Evolutionary conservation across 257 asterid genomes (phyloP), one percentile per base, ranked within the genome.

Genomic region (Lantana camara): DNA sequence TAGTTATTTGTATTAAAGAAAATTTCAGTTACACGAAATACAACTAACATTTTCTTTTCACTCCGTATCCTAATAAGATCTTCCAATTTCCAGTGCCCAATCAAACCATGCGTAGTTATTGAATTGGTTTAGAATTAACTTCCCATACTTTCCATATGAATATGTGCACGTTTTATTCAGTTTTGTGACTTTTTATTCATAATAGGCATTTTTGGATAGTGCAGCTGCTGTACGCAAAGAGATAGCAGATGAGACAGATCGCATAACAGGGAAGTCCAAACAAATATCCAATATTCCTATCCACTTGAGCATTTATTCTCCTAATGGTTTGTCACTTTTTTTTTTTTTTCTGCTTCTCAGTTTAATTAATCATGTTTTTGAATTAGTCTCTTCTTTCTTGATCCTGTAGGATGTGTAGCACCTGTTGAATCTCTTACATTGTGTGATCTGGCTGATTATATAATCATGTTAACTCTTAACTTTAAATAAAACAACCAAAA

Each of bases 281-380:
- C 93, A 84, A 67, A 92, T 92, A 60, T 92, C 97, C n/a, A 92
- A 92, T 42, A 49, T 85, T 74, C 98, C 98, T 34, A 92, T 92
- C 83, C 98, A 92, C 68, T 83, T 93, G 64, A 93, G 99, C 82
- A 85, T 93, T 67, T 90, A 90, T 82, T 93, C 97, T 74, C 96
- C 97, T 27, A 85, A 74, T 70, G 98, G 97, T 92, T 78, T 40
- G 92, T 78, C 42, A 40, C 69, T 64, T 13, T 0, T 66, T 77
- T 69, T 72, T 60, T 67, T 27, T 65, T 59, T 1, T 42, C 17
- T 45, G 29, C 42, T 67, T 70, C 68, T 66, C 7, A 8, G 49
- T 55, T 69, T 56, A 24, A 23, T 15, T 45, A 45, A 16, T 71
- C 16, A 52, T 59, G 45, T 66, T 76, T 23, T 45, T 37, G 34